Evolutionary conservation across 2,329 filamentous ascomycete species (phyloP).

Genomic region (Penicillium sp.): DNA sequence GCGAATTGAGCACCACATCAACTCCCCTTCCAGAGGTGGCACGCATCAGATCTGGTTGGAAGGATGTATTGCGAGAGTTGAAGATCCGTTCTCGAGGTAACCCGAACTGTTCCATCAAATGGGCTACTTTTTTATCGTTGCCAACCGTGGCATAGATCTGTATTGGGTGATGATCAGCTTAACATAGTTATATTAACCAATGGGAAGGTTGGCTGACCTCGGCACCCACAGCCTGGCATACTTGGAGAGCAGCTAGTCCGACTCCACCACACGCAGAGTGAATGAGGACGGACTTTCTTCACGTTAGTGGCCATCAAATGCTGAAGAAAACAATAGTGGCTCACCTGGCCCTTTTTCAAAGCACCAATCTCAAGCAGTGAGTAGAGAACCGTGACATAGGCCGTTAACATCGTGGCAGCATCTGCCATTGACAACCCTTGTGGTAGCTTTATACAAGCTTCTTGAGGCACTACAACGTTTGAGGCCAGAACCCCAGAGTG

Average conservation of each 20-base stretch:
- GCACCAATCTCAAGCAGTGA: constrained; percentile 22
- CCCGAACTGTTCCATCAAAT: constrained; percentile 18
- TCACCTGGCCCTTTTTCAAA: constrained; percentile 22
- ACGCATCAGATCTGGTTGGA: constrained; percentile 10
- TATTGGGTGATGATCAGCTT: background rate
- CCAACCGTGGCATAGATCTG: constrained; percentile 20
- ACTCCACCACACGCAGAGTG: constrained; percentile 24
- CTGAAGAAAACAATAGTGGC: background rate
- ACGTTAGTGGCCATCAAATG: background rate
- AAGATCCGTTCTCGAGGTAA: constrained; percentile 22
- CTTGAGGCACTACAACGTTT: background rate
- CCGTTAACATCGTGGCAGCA: constrained; percentile 15
- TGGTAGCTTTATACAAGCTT: constrained; percentile 11
- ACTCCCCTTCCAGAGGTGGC: constrained; percentile 17
- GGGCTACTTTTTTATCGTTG: constrained; percentile 13
- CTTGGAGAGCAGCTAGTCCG: constrained; percentile 22
- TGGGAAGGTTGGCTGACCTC: background rate
- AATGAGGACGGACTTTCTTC: constrained; percentile 22
- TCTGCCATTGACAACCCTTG: constrained; percentile 14
- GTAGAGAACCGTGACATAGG: constrained; percentile 19
- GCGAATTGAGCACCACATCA: constrained; percentile 26
- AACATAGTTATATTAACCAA: too few relatives aligned
- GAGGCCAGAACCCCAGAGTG: constrained; percentile 10
- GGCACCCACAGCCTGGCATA: constrained; percentile 18
- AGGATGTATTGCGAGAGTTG: constrained; percentile 15